Percentiles rank a stretch among this genome's conserved stretches.
Evolutionary conservation across 2,329 filamentous ascomycete genomes (phyloP).

Genomic region (Atkinsonella hypoxylon): DNA sequence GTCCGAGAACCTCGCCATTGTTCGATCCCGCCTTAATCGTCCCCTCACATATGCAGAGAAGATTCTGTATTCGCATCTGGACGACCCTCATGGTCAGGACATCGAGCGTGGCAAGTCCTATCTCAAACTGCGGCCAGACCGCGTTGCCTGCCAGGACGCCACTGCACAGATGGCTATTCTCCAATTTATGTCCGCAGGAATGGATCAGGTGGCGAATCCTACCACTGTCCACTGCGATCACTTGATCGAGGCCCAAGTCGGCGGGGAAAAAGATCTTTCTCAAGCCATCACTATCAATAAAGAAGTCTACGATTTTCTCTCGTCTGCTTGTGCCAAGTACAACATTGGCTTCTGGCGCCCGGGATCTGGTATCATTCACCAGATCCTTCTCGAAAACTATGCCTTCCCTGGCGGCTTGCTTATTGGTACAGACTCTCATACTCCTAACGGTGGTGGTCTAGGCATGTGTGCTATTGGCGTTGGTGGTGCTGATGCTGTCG

Average conservation of each 20-base stretch:
- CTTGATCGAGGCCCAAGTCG: constrained; percentile 94
- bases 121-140: constrained; percentile 90
- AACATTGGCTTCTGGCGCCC: constrained; percentile 99
- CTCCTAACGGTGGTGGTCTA: constrained; percentile 91
- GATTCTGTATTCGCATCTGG: constrained; percentile 96
- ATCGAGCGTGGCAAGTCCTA: constrained; percentile 94
- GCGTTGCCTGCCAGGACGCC: constrained; percentile 98
- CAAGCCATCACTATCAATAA: constrained; percentile 92
- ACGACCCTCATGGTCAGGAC: constrained; percentile 91
- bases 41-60: constrained; percentile 96
- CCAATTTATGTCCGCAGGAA: constrained; percentile 98
- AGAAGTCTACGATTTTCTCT: constrained; percentile 97
- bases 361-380: constrained; percentile 98
- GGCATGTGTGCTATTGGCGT: constrained; percentile 94
- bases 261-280: constrained; percentile 85
- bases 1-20: constrained; percentile 90
- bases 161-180: constrained; percentile 99
- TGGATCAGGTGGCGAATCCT: constrained; percentile 89
- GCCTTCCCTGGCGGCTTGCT: constrained; percentile 96
- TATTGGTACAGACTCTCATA: constrained; percentile 97
- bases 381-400: constrained; percentile 97
- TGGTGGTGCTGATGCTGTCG: constrained; percentile 94
- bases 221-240: constrained; percentile 97
- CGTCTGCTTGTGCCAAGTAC: constrained; percentile 92
- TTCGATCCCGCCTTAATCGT: constrained; percentile 78